These are phyloP conservation scores for Leptodermis oblonga DNA, from an alignment of 257 asterid species.

Conservation along the genomic window DNA sequence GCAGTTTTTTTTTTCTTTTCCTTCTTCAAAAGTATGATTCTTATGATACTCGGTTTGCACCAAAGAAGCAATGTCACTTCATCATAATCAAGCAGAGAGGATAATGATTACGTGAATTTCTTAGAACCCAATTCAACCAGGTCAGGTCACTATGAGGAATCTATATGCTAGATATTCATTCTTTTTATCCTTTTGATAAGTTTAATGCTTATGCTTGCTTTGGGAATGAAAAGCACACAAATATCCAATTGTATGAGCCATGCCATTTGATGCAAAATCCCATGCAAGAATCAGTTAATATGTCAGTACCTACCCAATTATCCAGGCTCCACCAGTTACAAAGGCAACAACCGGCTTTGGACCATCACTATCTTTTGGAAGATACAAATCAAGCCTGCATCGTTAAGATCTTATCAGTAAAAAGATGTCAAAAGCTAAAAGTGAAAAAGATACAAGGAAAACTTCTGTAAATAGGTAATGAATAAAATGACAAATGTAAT, in stretches of 20 bases:
- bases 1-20: too few species aligned
- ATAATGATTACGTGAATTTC: too few species aligned
- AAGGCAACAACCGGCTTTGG: constrained; percentile 98
- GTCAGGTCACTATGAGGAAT: too few species aligned
- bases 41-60: too few species aligned
- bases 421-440: too few species aligned
- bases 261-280: neutral
- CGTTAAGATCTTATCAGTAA: constrained; percentile 16
- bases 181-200: neutral
- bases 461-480: neutral
- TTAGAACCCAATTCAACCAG: too few species aligned
- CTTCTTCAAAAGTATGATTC: too few species aligned
- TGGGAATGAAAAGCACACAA: neutral
- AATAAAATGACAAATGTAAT: neutral
- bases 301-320: constrained; percentile 63
- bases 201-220: neutral
- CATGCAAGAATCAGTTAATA: too few species aligned
- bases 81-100: too few species aligned
- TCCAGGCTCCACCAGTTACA: constrained; percentile 99
- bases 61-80: too few species aligned
- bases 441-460: neutral
- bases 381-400: constrained; percentile 82
- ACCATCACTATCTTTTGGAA: constrained; percentile 58
- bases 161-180: neutral
- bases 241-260: neutral